phyloP scores from a whole-genome alignment of 441 rosid genomes.

The Biscutella laevigata region DNA sequence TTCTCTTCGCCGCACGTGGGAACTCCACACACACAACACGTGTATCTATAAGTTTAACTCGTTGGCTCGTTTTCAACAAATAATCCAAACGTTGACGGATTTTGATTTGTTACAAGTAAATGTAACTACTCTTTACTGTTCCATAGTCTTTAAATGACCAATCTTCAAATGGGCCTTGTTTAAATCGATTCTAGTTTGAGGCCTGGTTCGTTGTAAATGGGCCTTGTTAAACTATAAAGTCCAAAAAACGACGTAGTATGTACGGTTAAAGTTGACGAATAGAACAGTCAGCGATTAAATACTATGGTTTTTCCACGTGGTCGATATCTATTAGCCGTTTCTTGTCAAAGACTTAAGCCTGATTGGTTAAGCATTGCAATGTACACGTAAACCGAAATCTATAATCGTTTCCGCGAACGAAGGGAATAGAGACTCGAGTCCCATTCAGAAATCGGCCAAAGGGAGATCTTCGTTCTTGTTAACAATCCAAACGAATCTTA shows the following conservation, averaged over 20 bases:
- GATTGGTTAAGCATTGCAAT: conserved; percentile 18
- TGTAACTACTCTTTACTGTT: too few species aligned
- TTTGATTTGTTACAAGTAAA: too few species aligned
- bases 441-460: neutral
- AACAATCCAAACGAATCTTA: conserved; percentile 5
- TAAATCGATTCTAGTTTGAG: too few species aligned
- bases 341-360: conserved; percentile 13
- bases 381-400: conserved; percentile 19
- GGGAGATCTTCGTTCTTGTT: neutral
- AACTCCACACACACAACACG: too few species aligned
- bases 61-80: too few species aligned
- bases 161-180: too few species aligned
- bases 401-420: conserved; percentile 12
- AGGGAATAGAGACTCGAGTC: neutral
- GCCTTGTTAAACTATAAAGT: neutral
- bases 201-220: neutral
- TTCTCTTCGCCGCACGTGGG: too few species aligned
- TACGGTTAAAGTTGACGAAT: neutral
- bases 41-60: too few species aligned
- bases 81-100: too few species aligned
- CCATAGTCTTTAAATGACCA: too few species aligned
- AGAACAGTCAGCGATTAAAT: conserved; percentile 18
- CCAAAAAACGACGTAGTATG: neutral
- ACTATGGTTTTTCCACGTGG: conserved; percentile 8
- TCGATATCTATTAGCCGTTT: neutral